Evolutionary conservation across 345 rosid genomes (phyloP), one percentile per base, ranked within the genome.

Genomic region (Xanthoceras sorbifolium): DNA sequence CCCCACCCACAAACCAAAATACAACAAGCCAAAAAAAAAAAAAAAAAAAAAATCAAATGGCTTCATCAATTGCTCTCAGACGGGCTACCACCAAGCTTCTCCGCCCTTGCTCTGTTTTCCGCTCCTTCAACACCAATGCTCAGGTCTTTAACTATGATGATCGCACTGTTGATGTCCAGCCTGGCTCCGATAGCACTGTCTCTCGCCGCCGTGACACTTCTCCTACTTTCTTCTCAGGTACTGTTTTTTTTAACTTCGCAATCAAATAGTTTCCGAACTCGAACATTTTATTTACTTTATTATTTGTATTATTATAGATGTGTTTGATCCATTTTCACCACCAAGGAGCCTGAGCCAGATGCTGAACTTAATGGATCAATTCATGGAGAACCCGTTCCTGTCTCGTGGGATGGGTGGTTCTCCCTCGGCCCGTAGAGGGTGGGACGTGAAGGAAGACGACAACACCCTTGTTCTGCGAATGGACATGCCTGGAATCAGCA

Each of bases 401-500:
- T 77, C 73, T 9, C 18, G 64, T 9, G 64, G 67, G 1, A 22
- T 46, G 14, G 46, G 12, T 26, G 52, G 69, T 50, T 25, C 72
- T 23, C 12, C 64, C 0, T 80, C 85, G 6, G 50, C 63, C 3
- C 70, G 88, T 1, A 73, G 87, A 15, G 83, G 90, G 2, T 90
- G 92, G 90, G 88, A 88, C 31, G 79, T 67, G 1, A 86, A 84
- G 22, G 94, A 92, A 79, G 87, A 85, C 34, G 80, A 82, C 2
- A 61, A 82, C 0, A 79, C 69, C 6, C 71, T 82, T 61, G 48
- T 77, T 14, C 63, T 86, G 18, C 76, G 81, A 15, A 69, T 86
- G 69, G 85, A 86, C 82, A 82, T 86, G 91, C 86, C 87, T 0
- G 91, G 91, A 20, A 70, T 86, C 10, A 65, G 78, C 73, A 86